These are phyloP conservation scores for Marasmius sp. DNA, from an alignment of 1,284 basidiomycete genomes.

Conservation along the genomic window DNA sequence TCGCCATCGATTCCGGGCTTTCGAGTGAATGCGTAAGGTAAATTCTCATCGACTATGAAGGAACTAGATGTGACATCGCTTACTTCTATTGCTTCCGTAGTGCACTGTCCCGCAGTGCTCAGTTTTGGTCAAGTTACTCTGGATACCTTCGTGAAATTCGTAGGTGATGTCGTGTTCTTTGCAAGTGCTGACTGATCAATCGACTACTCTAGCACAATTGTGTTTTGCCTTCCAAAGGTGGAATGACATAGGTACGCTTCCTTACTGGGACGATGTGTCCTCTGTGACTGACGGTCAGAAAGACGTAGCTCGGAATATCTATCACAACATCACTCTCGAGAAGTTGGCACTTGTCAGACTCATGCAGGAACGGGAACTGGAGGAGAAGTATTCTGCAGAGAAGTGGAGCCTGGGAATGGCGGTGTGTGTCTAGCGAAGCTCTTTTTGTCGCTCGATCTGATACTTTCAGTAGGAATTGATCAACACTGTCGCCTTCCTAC, in stretches of 20 bases:
- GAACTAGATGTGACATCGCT: not conserved
- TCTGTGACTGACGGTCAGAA: slow-evolving; percentile 4
- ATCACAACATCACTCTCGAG: slow-evolving; percentile 63
- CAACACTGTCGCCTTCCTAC: not conserved
- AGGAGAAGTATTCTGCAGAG: slow-evolving; percentile 17
- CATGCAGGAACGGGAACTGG: slow-evolving; percentile 44
- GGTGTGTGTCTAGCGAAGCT: not conserved
- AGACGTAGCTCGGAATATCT: slow-evolving; percentile 70
- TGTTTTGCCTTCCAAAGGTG: slow-evolving; percentile 71
- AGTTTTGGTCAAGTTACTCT: slow-evolving; percentile 82
- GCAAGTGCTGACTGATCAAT: slow-evolving; percentile 16
- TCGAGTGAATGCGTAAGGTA: slow-evolving; percentile 61
- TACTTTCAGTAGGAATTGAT: not conserved
- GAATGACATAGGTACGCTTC: slow-evolving; percentile 62
- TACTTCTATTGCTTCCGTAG: slow-evolving; percentile 31
- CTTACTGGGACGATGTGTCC: slow-evolving; percentile 3
- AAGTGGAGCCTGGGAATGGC: slow-evolving; percentile 4
- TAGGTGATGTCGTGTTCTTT: slow-evolving; percentile 31
- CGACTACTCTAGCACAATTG: slow-evolving; percentile 53
- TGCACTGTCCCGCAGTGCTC: slow-evolving; percentile 71
- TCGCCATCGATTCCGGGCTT: slow-evolving; percentile 6
- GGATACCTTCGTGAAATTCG: slow-evolving; percentile 77
- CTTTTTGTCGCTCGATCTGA: not conserved
- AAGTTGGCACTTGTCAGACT: slow-evolving; percentile 51
- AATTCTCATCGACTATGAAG: slow-evolving; percentile 10